phyloP scores from a whole-genome alignment of 1,284 basidiomycete genomes.

The Naganishia cerealis region DNA sequence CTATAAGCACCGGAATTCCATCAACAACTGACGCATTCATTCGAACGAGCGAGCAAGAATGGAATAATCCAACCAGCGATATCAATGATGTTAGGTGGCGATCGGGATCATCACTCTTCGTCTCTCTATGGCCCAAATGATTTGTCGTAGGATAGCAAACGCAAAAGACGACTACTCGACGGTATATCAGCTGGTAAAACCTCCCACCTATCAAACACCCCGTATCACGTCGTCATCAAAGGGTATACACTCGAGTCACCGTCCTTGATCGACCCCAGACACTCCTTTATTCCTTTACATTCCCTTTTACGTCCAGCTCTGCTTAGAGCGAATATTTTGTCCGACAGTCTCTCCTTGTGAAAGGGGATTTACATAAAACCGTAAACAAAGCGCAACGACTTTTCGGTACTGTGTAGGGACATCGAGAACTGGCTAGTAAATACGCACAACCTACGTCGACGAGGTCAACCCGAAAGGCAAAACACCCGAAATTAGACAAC shows the following conservation, averaged over 20 bases:
- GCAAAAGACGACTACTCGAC: not conserved
- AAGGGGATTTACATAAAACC: constrained; percentile 4
- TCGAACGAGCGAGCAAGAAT: not conserved
- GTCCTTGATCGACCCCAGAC: not conserved
- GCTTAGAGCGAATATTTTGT: not conserved
- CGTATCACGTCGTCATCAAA: not conserved
- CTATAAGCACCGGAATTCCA: not conserved
- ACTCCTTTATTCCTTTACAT: constrained; percentile 1
- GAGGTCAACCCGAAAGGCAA: not conserved
- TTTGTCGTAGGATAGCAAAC: not conserved
- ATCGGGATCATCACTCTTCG: not conserved
- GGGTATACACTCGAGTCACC: not conserved
- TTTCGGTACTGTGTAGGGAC: not conserved
- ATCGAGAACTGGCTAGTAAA: not conserved
- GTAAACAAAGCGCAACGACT: not conserved
- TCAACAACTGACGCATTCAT: not conserved
- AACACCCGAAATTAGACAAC: not conserved
- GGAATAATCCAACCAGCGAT: not conserved
- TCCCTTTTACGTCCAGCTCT: constrained; percentile 4
- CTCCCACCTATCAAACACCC: not conserved
- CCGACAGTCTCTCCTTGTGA: not conserved
- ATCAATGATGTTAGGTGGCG: not conserved
- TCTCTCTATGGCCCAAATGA: not conserved
- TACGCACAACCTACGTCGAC: not conserved
- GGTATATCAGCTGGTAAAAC: not conserved